A percentile compares a stretch with the other conserved stretches of the same genome.
Evolutionary conservation across 2,329 filamentous ascomycete genomes (phyloP).

Genomic region (Talaromyces pinophilus): DNA sequence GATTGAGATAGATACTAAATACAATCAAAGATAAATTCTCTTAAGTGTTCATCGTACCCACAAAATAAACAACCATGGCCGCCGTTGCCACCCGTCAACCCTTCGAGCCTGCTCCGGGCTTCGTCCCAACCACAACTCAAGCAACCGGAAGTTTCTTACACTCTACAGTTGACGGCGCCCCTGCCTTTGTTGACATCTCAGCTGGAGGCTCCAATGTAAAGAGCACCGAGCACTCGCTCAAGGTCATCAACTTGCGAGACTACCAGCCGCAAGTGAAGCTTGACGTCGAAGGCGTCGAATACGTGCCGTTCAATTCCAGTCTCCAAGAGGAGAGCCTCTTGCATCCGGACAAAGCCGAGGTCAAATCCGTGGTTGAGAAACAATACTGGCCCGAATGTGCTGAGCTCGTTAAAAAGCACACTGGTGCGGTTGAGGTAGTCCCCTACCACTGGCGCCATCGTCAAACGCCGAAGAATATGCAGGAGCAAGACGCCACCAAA

Average conservation of each 20-base stretch:
- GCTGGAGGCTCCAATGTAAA: background rate
- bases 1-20: background rate
- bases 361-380: background rate
- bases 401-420: conserved; percentile 6
- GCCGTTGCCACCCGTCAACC: background rate
- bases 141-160: background rate
- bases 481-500: conserved; percentile 1
- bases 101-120: background rate
- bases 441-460: conserved; percentile 8
- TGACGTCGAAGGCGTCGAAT: background rate
- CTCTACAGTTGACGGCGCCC: background rate
- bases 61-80: background rate
- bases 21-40: background rate
- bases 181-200: background rate
- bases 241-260: background rate
- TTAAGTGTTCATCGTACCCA: background rate
- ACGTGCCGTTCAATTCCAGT: background rate
- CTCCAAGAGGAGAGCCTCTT: background rate
- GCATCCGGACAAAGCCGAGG: background rate
- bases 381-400: conserved; percentile 2
- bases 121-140: background rate
- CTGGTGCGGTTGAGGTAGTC: conserved; percentile 5
- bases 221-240: background rate
- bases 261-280: background rate
- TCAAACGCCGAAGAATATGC: conserved; percentile 3